Base-by-base conservation (phyloP, 768 basidiomycete species). In the Serendipita indica region DNA sequence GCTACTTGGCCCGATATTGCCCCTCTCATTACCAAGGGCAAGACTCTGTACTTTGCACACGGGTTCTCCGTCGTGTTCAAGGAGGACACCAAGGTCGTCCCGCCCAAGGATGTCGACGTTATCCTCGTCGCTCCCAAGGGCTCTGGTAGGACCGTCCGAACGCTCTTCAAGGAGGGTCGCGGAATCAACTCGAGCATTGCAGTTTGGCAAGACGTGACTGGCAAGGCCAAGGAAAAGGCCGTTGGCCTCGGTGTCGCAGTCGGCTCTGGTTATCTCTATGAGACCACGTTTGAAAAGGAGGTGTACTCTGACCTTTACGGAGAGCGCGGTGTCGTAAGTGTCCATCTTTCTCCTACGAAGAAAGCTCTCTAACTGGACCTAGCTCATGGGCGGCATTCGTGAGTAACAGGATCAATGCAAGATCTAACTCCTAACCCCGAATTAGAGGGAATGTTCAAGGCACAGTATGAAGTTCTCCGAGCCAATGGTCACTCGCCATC, bases 31-130 rank as follows among this genome's bases (percentile, higher is more conserved):
- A 98, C 92, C 72, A 90, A 93, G 81, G 96, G 89, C 75, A 98
- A 99, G 80, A 99, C 96, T n/a, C 86, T 99, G 63, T 99, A 99
- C 84, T 99, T 99, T 79, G 91, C 94, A 3, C 96, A 99, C 72
- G 96, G 96, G 67, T 99, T 99, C 85, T 98, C 94, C 63, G 81
- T 98, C 64, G 91, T 99, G 58, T 99, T 85, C 83, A 90, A 93
- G 79, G 82, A 99, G 3, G 90, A 96, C 72, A 99, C 96, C 64
- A 79, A 93, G 59, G 91, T 99, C 64, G 67, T 93, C 59, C 88
- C 91, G 62, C 96, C 96, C 45, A 67, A 77, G 18, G 91, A 97
- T 68, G 89, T 99, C 63, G 96, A 99, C 70, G 96, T 99, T 67
- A 98, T 99, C 71, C 89, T 99, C 66, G 94, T 96, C 61, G 96